These are phyloP conservation scores for Crithidia sp. DNA, from an alignment of 208 protist species.

Conservation along the genomic window DNA sequence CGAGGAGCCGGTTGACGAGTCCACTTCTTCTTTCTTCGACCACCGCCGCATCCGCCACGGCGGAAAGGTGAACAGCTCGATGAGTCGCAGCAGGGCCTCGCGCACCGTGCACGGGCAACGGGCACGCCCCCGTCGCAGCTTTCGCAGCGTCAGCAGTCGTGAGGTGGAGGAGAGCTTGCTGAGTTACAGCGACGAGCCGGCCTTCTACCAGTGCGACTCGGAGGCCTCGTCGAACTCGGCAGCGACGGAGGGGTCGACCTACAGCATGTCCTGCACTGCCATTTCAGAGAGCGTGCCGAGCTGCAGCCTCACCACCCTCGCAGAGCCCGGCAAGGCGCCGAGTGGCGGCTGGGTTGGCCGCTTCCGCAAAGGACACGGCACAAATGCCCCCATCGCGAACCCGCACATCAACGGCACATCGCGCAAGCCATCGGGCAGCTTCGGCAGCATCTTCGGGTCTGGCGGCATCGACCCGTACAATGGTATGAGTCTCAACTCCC, in stretches of 20 bases:
- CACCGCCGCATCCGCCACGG: slow-evolving; percentile 26
- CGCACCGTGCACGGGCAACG: slow-evolving; percentile 20
- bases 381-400: slow-evolving; percentile 5
- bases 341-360: slow-evolving; percentile 23
- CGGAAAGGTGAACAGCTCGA: slow-evolving; percentile 23
- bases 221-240: slow-evolving; percentile 25
- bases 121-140: slow-evolving; percentile 17
- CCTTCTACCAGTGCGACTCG: slow-evolving; percentile 51
- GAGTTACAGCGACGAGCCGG: slow-evolving; percentile 51
- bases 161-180: slow-evolving; percentile 39
- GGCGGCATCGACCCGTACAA: slow-evolving; percentile 50
- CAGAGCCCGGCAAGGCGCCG: slow-evolving; percentile 33
- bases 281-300: slow-evolving; percentile 77
- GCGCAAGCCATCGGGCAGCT: slow-evolving; percentile 35
- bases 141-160: slow-evolving; percentile 33
- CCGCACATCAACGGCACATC: slow-evolving; percentile 1
- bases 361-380: slow-evolving; percentile 22
- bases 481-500: slow-evolving; percentile 28
- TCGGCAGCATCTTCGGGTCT: slow-evolving; percentile 51
- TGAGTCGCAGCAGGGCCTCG: slow-evolving; percentile 29
- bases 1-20: slow-evolving; percentile 37
- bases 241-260: slow-evolving; percentile 31
- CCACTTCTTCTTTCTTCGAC: slow-evolving; percentile 49
- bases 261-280: slow-evolving; percentile 44
- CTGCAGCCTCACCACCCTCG: slow-evolving; percentile 65